These are phyloP conservation scores for Zarea fungicola DNA, from an alignment of 2,329 filamentous ascomycete species.

Conservation along the genomic window DNA sequence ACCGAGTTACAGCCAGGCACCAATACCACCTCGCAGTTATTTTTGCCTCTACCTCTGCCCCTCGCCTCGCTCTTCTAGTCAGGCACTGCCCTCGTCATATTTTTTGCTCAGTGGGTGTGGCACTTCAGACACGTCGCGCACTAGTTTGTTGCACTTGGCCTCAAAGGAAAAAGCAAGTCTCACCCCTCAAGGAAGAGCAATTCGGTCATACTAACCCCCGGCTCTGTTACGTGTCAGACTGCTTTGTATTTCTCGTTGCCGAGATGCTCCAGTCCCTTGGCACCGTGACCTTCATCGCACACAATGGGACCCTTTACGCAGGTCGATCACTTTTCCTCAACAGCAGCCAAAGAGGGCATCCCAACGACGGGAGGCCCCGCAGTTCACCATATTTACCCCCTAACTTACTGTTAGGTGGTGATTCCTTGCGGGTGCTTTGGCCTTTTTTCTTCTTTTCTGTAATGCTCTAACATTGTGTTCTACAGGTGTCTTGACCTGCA, in stretches of 20 bases:
- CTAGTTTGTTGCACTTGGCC: conserved; percentile 7
- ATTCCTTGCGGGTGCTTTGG: conserved; percentile 3
- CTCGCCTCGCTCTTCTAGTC: background rate
- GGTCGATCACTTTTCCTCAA: conserved; percentile 7
- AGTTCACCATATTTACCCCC: background rate
- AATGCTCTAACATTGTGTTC: background rate
- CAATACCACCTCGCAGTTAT: background rate
- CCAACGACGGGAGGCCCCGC: background rate
- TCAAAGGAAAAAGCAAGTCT: conserved; percentile 8
- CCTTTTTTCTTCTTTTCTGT: background rate
- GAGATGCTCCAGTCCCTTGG: background rate
- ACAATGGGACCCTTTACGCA: conserved; percentile 3
- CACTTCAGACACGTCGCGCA: conserved; percentile 6
- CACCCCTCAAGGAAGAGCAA: background rate
- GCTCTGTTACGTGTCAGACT: conserved; percentile 16
- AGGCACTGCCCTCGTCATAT: background rate
- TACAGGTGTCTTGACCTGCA: background rate
- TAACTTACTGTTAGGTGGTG: background rate
- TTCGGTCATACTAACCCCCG: background rate
- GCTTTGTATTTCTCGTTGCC: conserved; percentile 15
- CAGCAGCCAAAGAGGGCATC: background rate
- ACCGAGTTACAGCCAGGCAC: background rate
- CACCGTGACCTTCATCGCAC: conserved; percentile 1
- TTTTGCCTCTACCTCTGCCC: background rate
- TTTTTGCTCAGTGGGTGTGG: background rate